These are phyloP conservation scores for Fagopyrum homotropicum DNA, from an alignment of 148 eudicot genomes.

Conservation along the genomic window DNA sequence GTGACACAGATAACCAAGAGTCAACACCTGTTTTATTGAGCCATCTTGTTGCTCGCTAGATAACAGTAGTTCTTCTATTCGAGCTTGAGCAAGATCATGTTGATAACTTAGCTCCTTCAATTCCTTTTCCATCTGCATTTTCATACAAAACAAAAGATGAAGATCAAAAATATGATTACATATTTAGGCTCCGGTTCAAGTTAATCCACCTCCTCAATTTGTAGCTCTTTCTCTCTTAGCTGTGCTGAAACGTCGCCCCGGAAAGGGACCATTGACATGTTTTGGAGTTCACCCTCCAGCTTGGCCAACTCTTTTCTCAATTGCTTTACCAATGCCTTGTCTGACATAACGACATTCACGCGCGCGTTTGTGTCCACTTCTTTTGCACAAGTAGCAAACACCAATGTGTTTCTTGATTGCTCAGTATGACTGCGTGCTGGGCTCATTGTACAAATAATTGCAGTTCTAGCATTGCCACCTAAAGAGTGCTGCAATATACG, in stretches of 20 bases:
- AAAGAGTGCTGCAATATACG: constrained; percentile 87
- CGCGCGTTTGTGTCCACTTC: constrained; percentile 91
- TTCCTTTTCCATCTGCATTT: constrained; percentile 76
- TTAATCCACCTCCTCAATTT: constrained; percentile 65
- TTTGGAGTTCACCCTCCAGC: constrained; percentile 60
- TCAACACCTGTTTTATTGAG: constrained; percentile 34
- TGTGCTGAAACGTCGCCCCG: constrained; percentile 31
- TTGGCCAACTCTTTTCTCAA: constrained; percentile 69
- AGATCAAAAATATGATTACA: background rate
- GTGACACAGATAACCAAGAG: background rate
- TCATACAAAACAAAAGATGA: background rate
- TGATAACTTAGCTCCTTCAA: constrained; percentile 61
- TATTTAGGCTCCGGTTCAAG: background rate
- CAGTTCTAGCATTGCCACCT: constrained; percentile 97
- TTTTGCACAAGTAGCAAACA: constrained; percentile 85
- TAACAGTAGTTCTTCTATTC: constrained; percentile 46
- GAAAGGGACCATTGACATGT: constrained; percentile 26
- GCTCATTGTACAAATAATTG: constrained; percentile 89
- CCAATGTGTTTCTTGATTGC: constrained; percentile 75
- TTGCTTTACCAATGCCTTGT: constrained; percentile 85
- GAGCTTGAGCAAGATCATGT: constrained; percentile 74
- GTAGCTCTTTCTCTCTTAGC: constrained; percentile 68
- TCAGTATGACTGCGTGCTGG: constrained; percentile 85
- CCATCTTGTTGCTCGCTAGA: constrained; percentile 26
- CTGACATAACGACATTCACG: constrained; percentile 97